Evolutionary conservation across 164 flowering plant genomes (phyloP).

Genomic region (Magnolia kwangsiensis): DNA sequence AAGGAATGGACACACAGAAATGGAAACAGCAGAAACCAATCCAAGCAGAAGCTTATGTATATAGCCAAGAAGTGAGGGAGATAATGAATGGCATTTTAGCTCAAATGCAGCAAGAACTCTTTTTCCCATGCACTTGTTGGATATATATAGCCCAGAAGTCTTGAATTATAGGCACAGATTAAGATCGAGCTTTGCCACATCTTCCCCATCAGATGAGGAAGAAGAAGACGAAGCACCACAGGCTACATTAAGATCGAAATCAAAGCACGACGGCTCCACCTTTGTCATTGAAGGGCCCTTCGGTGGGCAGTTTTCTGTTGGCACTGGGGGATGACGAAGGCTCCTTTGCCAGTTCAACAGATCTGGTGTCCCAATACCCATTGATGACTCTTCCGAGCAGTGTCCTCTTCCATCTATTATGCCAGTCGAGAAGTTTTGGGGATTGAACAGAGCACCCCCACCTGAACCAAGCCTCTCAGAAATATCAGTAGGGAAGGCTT

Average conservation of each 20-base stretch:
- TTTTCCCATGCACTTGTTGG: not conserved
- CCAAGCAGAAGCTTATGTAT: no score
- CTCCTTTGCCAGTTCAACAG: slow-evolving; percentile 47
- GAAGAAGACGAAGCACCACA: slow-evolving; percentile 1
- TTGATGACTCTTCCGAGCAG: slow-evolving; percentile 13
- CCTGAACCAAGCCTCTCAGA: slow-evolving; percentile 37
- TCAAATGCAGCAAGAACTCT: not conserved
- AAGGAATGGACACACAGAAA: not conserved
- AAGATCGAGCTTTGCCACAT: slow-evolving; percentile 32
- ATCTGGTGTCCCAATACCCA: slow-evolving; percentile 26
- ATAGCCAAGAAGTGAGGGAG: not conserved
- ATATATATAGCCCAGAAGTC: no score
- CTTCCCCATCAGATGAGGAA: slow-evolving; percentile 12
- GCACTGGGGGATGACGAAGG: slow-evolving; percentile 8
- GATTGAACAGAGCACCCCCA: slow-evolving; percentile 39
- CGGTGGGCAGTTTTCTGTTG: not conserved
- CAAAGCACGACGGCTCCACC: not conserved
- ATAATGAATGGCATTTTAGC: not conserved
- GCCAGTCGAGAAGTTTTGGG: slow-evolving; percentile 7
- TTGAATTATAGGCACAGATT: slow-evolving; percentile 29
- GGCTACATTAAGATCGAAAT: slow-evolving; percentile 8
- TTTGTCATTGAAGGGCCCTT: not conserved
- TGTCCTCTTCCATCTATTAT: slow-evolving; percentile 21
- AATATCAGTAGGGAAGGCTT: slow-evolving; percentile 22
- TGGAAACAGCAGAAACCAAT: not conserved